These are phyloP conservation scores for Yamagishiella unicocca DNA, from an alignment of 139 green algal species.

Conservation along the genomic window DNA sequence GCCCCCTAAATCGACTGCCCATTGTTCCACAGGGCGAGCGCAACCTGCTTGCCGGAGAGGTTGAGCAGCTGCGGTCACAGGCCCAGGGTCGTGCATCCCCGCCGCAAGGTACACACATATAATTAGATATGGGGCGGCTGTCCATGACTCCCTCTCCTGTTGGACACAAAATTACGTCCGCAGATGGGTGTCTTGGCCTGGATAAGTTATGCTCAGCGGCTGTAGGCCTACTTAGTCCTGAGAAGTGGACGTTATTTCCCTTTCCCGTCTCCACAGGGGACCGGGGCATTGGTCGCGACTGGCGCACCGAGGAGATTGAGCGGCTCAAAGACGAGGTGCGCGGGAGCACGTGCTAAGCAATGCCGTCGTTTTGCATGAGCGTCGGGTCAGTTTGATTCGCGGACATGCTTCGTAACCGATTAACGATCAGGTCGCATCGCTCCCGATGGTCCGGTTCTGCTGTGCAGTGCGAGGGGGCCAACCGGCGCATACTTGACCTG, in stretches of 20 bases:
- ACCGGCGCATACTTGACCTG: slow-evolving; percentile 12
- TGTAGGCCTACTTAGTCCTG: too few species aligned
- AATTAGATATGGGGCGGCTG: too few species aligned
- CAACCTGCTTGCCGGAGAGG: neutral
- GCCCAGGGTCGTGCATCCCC: neutral
- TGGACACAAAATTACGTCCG: too few species aligned
- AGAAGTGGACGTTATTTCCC: too few species aligned
- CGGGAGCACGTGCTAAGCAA: neutral
- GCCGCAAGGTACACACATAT: neutral
- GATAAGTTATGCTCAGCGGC: too few species aligned
- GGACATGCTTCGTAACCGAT: too few species aligned
- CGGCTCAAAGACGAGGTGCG: slow-evolving; percentile 35
- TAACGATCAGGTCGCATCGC: neutral
- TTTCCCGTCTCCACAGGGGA: neutral
- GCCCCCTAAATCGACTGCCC: too few species aligned
- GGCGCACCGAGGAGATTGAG: slow-evolving; percentile 41
- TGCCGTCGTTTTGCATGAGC: neutral
- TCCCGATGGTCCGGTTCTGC: neutral
- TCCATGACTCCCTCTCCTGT: too few species aligned
- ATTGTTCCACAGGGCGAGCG: slow-evolving; percentile 11
- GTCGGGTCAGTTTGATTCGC: too few species aligned
- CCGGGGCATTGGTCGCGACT: slow-evolving; percentile 1
- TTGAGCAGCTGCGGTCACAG: slow-evolving; percentile 32
- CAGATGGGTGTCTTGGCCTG: too few species aligned
- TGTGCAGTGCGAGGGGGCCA: neutral